A percentile compares a stretch with the other conserved stretches of the same genome.
Conservation (phyloP, 495 filamentous ascomycete genomes). For the Durotheca rogersii region DNA sequence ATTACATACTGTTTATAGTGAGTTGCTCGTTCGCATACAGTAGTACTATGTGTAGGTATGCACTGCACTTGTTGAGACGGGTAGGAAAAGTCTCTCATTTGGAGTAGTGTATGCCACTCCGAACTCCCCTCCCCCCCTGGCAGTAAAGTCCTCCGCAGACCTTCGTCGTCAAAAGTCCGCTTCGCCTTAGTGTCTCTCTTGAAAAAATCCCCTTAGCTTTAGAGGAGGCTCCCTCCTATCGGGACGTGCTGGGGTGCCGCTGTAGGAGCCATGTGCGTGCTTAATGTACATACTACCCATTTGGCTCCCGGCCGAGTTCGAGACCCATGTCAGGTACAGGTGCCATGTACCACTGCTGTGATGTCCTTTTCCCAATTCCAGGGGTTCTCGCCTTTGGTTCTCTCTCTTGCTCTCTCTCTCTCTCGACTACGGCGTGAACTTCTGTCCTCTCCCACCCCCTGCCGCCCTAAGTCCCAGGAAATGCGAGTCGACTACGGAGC, state of each 20-base stretch:
- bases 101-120: neutral
- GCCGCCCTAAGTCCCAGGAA: slow-evolving; percentile 19
- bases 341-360: neutral
- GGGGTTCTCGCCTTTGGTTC: neutral
- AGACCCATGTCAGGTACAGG: too few species aligned
- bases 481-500: slow-evolving; percentile 13
- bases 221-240: neutral
- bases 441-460: too few species aligned
- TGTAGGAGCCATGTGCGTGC: too few species aligned
- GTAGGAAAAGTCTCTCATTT: neutral
- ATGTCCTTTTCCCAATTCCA: neutral
- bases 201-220: neutral
- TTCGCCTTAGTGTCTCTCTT: neutral
- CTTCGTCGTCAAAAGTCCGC: slow-evolving; percentile 11
- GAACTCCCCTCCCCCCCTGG: slow-evolving; percentile 5
- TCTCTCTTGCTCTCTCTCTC: too few species aligned
- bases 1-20: too few species aligned
- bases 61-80: too few species aligned
- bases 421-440: too few species aligned
- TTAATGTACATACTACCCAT: too few species aligned
- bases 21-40: too few species aligned
- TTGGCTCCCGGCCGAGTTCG: too few species aligned
- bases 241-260: neutral
- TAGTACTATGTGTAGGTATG: too few species aligned
- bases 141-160: slow-evolving; percentile 22